Base-by-base conservation (phyloP, 257 asterid genomes). In the Handroanthus guayacan region DNA sequence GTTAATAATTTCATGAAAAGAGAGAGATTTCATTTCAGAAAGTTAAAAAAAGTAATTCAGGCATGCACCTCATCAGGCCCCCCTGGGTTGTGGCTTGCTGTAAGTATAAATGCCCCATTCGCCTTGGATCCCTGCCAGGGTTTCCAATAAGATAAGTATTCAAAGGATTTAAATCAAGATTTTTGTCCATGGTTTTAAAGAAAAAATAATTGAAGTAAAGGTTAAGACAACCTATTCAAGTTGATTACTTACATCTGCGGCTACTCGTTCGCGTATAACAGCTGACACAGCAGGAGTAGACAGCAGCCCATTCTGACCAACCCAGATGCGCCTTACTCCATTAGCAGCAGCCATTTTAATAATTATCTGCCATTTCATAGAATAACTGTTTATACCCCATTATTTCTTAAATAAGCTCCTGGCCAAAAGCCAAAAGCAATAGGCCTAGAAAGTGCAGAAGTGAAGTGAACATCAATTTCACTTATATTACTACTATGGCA, bases 51-150 rank as follows among this genome's bases (percentile, higher is more conserved):
- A 67, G 60, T 14, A 62, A 51, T 68, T 84, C 57, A 25, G 62
- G 36, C 18, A 68, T 69, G 77, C 58, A 95, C 99, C 99, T 95
- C 97, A 86, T 83, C 25, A 4, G 99, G 99, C 5, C 99, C 99
- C 54, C 98, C 99, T 63, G 99, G 99, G 83, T 95, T 95, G 90
- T 95, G 99, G 84, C 98, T 95, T 75, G 99, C 99, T 65, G 98
- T 95, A 81, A 95, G 92, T 61, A 95, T 95, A 84, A 92, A 92
- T 84, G 93, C 94, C 57, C 98, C 99, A 73, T 77, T 92, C 37
- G 98, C 95, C 84, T 88, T 95, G 75, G 97, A 89, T 79, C 97
- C 99, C 99, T 95, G 87, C 37, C 69, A 61, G 77, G 51, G 76
- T 58, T 72, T 70, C 79, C 67, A 60, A 76, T 13, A 44, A 58